Evolutionary conservation across 805 yeast genomes (phyloP).

Genomic region (Ogataea paradorogensis): DNA sequence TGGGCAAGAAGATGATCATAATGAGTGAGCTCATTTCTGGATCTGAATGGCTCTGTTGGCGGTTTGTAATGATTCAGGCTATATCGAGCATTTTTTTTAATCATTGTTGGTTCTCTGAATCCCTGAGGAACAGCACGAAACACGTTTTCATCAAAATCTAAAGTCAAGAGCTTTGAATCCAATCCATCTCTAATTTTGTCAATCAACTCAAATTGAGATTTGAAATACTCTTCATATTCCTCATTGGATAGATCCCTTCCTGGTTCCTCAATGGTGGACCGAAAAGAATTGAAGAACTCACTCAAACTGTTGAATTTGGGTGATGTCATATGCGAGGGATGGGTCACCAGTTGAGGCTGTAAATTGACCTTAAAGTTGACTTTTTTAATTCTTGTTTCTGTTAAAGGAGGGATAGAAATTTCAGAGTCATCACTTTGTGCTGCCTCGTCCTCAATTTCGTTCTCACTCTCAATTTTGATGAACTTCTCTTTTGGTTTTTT

Average conservation of each 20-base stretch:
- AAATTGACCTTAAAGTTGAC: conserved; percentile 34
- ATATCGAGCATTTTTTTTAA: conserved; percentile 31
- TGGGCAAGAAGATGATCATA: conserved; percentile 76
- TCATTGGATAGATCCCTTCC: conserved; percentile 47
- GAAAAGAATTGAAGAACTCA: conserved; percentile 52
- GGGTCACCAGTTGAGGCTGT: conserved; percentile 51
- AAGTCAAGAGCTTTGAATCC: conserved; percentile 38
- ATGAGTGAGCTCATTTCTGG: conserved; percentile 44
- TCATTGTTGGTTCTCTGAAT: conserved; percentile 36
- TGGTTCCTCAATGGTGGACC: conserved; percentile 51
- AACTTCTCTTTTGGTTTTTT: conserved; percentile 1
- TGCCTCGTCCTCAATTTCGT: conserved; percentile 6
- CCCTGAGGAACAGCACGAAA: conserved; percentile 48
- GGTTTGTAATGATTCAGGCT: conserved; percentile 30
- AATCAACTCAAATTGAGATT: conserved; percentile 47
- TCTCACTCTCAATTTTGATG: conserved; percentile 3
- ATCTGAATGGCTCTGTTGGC: conserved; percentile 42
- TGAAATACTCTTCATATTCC: conserved; percentile 59
- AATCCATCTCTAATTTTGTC: conserved; percentile 47
- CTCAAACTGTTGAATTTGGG: conserved; percentile 44
- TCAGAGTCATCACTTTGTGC: conserved; percentile 17
- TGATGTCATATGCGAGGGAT: conserved; percentile 53
- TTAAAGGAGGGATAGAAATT: conserved; percentile 16
- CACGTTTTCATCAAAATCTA: conserved; percentile 42
- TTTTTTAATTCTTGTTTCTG: conserved; percentile 20